Evolutionary conservation across 805 yeast genomes (phyloP), one percentile per base, ranked within the genome.

Genomic region (Tetrapisispora fleetii): DNA sequence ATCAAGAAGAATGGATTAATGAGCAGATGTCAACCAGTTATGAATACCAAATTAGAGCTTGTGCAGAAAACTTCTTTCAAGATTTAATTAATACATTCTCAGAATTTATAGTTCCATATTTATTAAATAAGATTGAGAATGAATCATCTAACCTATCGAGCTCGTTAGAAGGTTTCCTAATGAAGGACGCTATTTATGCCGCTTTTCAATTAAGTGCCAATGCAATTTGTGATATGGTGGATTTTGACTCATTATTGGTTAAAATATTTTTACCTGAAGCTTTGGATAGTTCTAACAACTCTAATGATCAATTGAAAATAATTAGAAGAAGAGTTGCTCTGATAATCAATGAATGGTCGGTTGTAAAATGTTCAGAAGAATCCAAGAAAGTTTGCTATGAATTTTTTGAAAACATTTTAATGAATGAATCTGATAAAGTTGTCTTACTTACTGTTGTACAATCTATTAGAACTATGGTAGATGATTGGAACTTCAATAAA

Each of bases 1-100:
- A 89, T 51, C 96, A 98, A 0, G 98, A 89, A 62, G 96, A 88
- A 63, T 93, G 95, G 87, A 80, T 85, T 19, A 80, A 81, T 53
- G 95, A 88, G 58, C 95, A 89, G 55, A 68, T 82, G 49, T 75
- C 80, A 45, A 70, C 79, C 5, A 81, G 83, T 59, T 88, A 86
- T 81, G 97, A 90, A 60, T 87, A 71, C 62, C 90, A 85, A 60
- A 74, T 89, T 13, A 72, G 95, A 49, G 88, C 91, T 3, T 87
- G 96, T 66, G 88, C 95, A 0, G 95, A 87, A 56, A 81, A 81
- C 59, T 80, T 88, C 54, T 89, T 81, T 60, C 85, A 82, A 54
- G 93, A 84, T 59, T 67, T 90, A 53, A 77, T 86, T 37, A 72
- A 73, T 43, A 74, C 75, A 51, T 87, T 82, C 67, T 80, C 80